Evolutionary conservation across 2,329 filamentous ascomycete genomes (phyloP).

Genomic region (Fusarium sacchari): DNA sequence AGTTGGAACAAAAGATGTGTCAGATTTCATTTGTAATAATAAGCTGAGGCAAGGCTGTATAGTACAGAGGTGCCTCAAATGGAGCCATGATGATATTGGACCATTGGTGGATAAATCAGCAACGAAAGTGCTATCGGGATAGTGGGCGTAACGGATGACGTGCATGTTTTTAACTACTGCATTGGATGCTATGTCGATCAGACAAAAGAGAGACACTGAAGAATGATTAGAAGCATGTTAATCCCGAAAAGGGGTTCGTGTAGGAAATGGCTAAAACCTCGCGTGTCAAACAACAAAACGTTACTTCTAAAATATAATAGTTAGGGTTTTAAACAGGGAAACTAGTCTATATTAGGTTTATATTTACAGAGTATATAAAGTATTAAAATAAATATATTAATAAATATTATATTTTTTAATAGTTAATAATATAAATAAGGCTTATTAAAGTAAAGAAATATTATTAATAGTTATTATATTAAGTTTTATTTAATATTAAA

Average conservation of each 20-base stretch:
- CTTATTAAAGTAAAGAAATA: too few species aligned
- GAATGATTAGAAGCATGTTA: slow-evolving; percentile 3
- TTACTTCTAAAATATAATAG: not conserved
- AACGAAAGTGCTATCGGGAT: not conserved
- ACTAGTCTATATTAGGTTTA: too few species aligned
- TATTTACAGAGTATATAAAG: too few species aligned
- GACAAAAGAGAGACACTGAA: not conserved
- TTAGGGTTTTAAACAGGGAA: too few species aligned
- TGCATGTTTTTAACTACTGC: not conserved
- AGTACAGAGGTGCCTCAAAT: not conserved
- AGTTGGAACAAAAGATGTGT: not conserved
- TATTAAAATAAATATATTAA: too few species aligned
- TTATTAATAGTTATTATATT: too few species aligned
- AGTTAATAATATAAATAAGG: too few species aligned
- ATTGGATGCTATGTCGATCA: too few species aligned
- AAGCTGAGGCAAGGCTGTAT: not conserved
- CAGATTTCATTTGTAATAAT: not conserved
- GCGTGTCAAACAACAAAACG: not conserved
- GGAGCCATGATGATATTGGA: not conserved
- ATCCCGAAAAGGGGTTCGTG: slow-evolving; percentile 16
- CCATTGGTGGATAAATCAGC: not conserved
- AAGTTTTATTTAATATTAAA: too few species aligned
- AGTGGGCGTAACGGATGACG: slow-evolving; percentile 1
- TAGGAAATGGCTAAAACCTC: not conserved
- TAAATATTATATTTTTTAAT: too few species aligned